These are phyloP conservation scores for Aciculosporium take DNA, from an alignment of 2,329 filamentous ascomycete species.

Conservation along the genomic window DNA sequence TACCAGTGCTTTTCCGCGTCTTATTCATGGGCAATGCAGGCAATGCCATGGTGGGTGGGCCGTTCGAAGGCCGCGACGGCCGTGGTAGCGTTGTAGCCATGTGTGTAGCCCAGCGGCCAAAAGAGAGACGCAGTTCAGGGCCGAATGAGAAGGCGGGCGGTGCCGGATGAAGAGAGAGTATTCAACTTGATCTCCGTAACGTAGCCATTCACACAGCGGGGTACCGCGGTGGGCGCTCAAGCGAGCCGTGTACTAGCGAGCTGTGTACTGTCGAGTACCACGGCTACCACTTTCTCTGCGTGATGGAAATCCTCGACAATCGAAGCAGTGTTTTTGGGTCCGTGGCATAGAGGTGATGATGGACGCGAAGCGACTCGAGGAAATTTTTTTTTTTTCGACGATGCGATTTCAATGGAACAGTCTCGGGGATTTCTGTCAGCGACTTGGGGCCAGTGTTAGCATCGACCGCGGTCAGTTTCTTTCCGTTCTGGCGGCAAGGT, in stretches of 20 bases:
- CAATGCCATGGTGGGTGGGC: conserved; percentile 56
- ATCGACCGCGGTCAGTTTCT: conserved; percentile 2
- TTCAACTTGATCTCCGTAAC: background rate
- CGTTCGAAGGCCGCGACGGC: conserved; percentile 51
- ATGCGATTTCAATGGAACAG: background rate
- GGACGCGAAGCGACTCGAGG: background rate
- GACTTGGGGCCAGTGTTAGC: background rate
- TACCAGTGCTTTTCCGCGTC: conserved; percentile 51
- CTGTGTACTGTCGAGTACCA: background rate
- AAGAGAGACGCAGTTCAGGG: background rate
- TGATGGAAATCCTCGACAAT: background rate
- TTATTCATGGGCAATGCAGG: conserved; percentile 63
- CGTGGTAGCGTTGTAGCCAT: conserved; percentile 47
- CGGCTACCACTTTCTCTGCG: background rate
- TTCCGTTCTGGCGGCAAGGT: background rate
- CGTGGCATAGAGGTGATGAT: background rate
- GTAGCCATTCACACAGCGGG: conserved; percentile 4
- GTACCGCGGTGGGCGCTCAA: background rate
- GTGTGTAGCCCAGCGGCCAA: background rate
- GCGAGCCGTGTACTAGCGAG: background rate
- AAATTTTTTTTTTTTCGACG: background rate
- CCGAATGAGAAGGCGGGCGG: background rate
- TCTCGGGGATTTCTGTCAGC: background rate
- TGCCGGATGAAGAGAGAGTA: background rate
- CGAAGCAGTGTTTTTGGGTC: background rate